These are phyloP conservation scores for Pinus taeda DNA, from an alignment of 75 land plant species.

Conservation along the genomic window DNA sequence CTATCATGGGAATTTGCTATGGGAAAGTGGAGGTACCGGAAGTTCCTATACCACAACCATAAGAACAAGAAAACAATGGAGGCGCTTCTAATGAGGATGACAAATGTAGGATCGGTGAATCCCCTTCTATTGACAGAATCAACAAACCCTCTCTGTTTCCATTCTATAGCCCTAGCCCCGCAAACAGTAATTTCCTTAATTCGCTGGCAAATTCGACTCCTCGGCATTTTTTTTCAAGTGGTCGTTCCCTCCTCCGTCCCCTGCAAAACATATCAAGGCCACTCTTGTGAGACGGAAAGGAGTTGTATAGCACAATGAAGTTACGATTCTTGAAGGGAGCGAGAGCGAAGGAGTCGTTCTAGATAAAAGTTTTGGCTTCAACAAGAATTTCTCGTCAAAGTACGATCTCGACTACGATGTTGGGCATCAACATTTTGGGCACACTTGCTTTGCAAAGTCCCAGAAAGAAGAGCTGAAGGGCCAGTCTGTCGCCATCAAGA, in stretches of 20 bases:
- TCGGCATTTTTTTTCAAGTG: slow-evolving; percentile 41
- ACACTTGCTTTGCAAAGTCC: slow-evolving; percentile 71
- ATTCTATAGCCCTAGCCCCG: slow-evolving; percentile 61
- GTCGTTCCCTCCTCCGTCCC: slow-evolving; percentile 86
- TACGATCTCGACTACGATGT: slow-evolving; percentile 91
- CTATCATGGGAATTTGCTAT: slow-evolving; percentile 59
- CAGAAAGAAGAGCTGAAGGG: slow-evolving; percentile 82
- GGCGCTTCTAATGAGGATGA: neutral
- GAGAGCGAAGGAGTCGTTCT: slow-evolving; percentile 49
- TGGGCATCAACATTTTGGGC: slow-evolving; percentile 89
- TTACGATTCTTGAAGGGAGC: slow-evolving; percentile 47
- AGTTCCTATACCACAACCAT: neutral
- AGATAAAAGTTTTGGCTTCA: slow-evolving; percentile 79
- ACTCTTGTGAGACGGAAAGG: slow-evolving; percentile 67
- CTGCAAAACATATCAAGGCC: slow-evolving; percentile 80
- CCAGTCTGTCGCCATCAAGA: slow-evolving; percentile 79
- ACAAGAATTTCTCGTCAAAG: slow-evolving; percentile 58
- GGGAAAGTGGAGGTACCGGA: slow-evolving; percentile 26
- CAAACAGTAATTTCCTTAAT: slow-evolving; percentile 37
- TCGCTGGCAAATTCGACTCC: slow-evolving; percentile 72
- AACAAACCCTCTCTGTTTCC: slow-evolving; percentile 52
- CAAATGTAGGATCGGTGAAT: slow-evolving; percentile 5
- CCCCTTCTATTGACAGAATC: slow-evolving; percentile 12
- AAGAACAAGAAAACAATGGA: slow-evolving; percentile 1
- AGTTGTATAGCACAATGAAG: slow-evolving; percentile 74